Base-by-base conservation (phyloP, 1,284 basidiomycete species). In the Pseudozyma sp. region DNA sequence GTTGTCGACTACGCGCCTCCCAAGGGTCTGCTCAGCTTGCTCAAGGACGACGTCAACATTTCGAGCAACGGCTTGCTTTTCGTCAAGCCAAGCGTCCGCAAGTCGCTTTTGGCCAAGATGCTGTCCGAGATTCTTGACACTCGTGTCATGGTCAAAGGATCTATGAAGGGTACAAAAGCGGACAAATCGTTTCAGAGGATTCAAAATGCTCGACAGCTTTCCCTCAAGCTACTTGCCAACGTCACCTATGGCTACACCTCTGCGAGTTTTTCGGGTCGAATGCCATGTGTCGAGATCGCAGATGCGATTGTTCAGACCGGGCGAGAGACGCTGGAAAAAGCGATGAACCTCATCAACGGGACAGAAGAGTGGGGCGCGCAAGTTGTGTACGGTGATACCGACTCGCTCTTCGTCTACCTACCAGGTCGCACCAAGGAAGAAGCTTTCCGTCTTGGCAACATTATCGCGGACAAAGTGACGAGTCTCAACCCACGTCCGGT, bases 331-430 rank as follows among this genome's bases (percentile, higher is more conserved):
- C 87, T 99, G 18, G 95, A 98, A 85, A 94, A 94, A 92, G 94
- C 96, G 0, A 93, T 97, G 73, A 88, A 89, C 48, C 81, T 91
- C 36, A 95, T 99, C 68, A 90, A 97, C 62, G 74, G 74, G 0
- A 68, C 74, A 0, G 64, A 59, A 38, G 86, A 88, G 0, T 98
- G 96, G 96, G 92, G 91, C 5, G 95, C 93, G 2, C 89, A 91
- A 78, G 93, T 97, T 6, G 94, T 98, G 6, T 99, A 99, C 82
- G 96, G 97, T n/a, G 96, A 99, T 81, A 99, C 97, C 0, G 96
- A 99, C 86, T 96, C 94, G 21, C 86, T 98, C 35, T 99, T 99
- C 85, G 89, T 98, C 85, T 91, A 94, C 73, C 87, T 99, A 7
- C 91, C 89, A 16, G 95, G 95, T 3, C 92, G 91, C 81, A 94